Conservation (phyloP, 2,329 filamentous ascomycete species). For the Colletotrichum liriopes region DNA sequence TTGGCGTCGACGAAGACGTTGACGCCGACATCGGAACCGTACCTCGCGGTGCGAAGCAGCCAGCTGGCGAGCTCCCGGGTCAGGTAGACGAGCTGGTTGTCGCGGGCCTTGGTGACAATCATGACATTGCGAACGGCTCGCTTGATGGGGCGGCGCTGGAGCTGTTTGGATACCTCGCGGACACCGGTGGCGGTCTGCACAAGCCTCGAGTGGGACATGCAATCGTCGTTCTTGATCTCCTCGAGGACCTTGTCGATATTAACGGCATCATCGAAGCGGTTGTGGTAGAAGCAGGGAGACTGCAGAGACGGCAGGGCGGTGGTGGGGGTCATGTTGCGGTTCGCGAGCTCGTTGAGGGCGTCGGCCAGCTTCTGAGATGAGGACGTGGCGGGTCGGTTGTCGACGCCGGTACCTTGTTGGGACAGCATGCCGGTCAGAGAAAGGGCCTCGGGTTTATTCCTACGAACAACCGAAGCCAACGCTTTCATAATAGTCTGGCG, state of each 20-base stretch:
- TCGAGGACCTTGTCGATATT: conserved; percentile 96
- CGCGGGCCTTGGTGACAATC: conserved; percentile 98
- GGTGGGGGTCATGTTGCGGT: conserved; percentile 58
- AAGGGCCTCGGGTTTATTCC: conserved; percentile 74
- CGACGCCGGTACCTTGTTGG: conserved; percentile 54
- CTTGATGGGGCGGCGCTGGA: conserved; percentile 92
- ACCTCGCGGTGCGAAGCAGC: conserved; percentile 90
- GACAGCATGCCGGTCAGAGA: conserved; percentile 74
- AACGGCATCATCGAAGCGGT: conserved; percentile 95
- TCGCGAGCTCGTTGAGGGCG: conserved; percentile 69
- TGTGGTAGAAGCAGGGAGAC: conserved; percentile 98
- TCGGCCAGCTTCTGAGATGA: conserved; percentile 76
- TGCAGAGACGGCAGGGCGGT: conserved; percentile 79
- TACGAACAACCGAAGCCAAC: conserved; percentile 76
- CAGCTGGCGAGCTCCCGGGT: conserved; percentile 91
- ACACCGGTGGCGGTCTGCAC: conserved; percentile 97
- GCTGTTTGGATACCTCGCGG: conserved; percentile 94
- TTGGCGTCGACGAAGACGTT: conserved; percentile 99
- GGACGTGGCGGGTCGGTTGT: conserved; percentile 60
- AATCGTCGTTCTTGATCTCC: conserved; percentile 91
- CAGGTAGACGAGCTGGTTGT: conserved; percentile 91
- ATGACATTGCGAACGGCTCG: conserved; percentile 94
- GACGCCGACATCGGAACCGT: conserved; percentile 90
- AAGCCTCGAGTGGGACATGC: conserved; percentile 92
- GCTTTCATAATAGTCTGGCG: conserved; percentile 89